Conservation (phyloP, 805 yeast species). For the Zygosaccharomyces bisporus region DNA sequence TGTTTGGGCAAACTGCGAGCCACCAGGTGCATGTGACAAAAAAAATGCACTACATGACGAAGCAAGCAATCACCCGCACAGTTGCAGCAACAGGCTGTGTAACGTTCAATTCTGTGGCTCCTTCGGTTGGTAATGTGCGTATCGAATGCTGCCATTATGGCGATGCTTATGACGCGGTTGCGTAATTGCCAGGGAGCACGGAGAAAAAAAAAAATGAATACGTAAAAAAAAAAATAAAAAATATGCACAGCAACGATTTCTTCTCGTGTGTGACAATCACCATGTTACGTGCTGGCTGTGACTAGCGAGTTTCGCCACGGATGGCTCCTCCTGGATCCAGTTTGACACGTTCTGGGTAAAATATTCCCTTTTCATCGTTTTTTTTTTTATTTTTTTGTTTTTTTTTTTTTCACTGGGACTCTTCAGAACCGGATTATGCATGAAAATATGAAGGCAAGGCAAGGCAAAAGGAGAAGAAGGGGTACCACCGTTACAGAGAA, state of each 20-base stretch:
- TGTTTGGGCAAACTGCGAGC: not conserved
- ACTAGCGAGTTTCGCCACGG: too few relatives aligned
- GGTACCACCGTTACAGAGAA: not conserved
- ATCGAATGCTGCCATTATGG: not conserved
- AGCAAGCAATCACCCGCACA: too few relatives aligned
- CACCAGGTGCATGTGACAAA: not conserved
- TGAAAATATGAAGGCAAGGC: conserved; percentile 1
- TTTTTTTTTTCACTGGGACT: not conserved
- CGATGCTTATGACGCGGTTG: not conserved
- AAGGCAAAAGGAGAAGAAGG: conserved; percentile 3
- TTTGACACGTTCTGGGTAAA: not conserved
- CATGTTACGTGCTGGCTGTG: too few relatives aligned
- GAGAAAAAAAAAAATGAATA: not conserved
- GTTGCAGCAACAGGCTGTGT: too few relatives aligned
- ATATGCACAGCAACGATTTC: not conserved
- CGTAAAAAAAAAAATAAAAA: not conserved
- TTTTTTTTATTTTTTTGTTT: conserved; percentile 1
- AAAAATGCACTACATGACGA: too few relatives aligned
- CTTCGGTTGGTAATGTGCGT: not conserved
- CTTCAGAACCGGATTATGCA: not conserved
- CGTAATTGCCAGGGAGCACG: not conserved
- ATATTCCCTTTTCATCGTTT: not conserved
- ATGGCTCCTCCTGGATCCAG: not conserved
- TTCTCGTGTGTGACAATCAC: not conserved
- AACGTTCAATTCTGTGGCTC: too few relatives aligned